Base-by-base conservation (phyloP, 2,329 filamentous ascomycete genomes). In the Myriangium duriaei region DNA sequence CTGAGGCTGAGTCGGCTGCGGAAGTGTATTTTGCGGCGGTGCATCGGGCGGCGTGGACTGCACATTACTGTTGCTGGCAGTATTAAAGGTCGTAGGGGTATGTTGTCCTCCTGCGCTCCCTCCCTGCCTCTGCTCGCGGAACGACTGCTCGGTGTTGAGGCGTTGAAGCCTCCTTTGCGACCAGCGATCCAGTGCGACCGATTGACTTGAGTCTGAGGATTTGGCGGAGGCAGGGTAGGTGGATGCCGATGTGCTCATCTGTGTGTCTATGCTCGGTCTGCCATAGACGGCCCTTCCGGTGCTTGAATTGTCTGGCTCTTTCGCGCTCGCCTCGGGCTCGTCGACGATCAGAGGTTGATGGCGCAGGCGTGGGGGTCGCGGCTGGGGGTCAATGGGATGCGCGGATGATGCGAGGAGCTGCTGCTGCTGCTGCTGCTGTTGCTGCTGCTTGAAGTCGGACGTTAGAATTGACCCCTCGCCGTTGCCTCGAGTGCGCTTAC, bases 121-220 rank as follows among this genome's bases (percentile, higher is more conserved):
- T 37, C 51, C 53, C 42, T 56, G 53, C 30, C 56, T 48, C 47
- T 57, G 54, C 45, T 58, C 55, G 32, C 56, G 48, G 45, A 59
- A 59, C 44, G 52, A 54, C 43, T 56, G 53, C 52, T 59, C 56
- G 40, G 56, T 59, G 39, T 57, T 56, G 42, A 57, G 45, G 42
- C 56, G 52, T 49, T 58, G 54, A 51, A 57, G 49, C 34, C 55
- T 52, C 39, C 56, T 50, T 45, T 58, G 53, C 42, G 52, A 52
- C 50, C 51, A 59, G 40, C 55, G 53, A 48, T 57, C 54, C 48
- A 53, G 47, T 35, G 45, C 50, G 40, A 43, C 34, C 17, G 44
- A 34, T 29, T 47, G 47, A 42, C 52, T 53, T 39, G 49, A 52
- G 43, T 57, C 55, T 42, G 53, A 53, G 45, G 55, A 57, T 28